Evolutionary conservation across 352 stramenopile genomes (phyloP).

Genomic region (Phytophthora cactorum): DNA sequence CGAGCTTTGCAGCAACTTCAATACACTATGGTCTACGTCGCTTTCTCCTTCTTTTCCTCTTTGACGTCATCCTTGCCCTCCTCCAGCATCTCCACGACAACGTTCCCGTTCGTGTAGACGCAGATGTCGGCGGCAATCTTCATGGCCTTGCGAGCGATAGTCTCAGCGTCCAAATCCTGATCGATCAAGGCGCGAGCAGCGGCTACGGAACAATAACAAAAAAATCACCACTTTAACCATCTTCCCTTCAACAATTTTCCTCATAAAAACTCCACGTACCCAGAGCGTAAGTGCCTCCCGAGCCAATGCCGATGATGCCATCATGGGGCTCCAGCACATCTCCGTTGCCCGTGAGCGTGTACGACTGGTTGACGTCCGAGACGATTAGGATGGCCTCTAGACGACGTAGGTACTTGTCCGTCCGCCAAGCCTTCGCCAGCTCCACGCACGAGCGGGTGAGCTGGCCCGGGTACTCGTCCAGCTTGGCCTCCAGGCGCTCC

Average conservation of each 20-base stretch:
- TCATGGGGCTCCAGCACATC: slow-evolving; percentile 98
- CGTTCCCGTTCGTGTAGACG: slow-evolving; percentile 99
- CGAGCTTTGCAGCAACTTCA: slow-evolving; percentile 2
- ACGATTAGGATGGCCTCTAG: slow-evolving; percentile 96
- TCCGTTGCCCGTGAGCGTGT: slow-evolving; percentile 98
- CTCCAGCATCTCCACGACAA: slow-evolving; percentile 93
- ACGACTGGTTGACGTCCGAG: slow-evolving; percentile 94
- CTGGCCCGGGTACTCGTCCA: slow-evolving; percentile 98
- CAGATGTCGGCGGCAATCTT: slow-evolving; percentile 98
- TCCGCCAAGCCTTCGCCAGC: slow-evolving; percentile 99
- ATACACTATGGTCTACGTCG: slow-evolving; percentile 8
- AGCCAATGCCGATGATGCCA: slow-evolving; percentile 96
- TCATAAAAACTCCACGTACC: slow-evolving; percentile 56
- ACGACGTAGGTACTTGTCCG: slow-evolving; percentile 97
- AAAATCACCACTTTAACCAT: slow-evolving; percentile 3
- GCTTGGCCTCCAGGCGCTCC: slow-evolving; percentile 97
- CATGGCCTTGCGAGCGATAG: slow-evolving; percentile 95
- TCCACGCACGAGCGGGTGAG: slow-evolving; percentile 97
- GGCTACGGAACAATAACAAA: slow-evolving; percentile 56
- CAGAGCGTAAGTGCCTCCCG: slow-evolving; percentile 93
- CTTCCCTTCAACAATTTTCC: not conserved
- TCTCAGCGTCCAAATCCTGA: slow-evolving; percentile 93
- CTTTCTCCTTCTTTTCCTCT: slow-evolving; percentile 48
- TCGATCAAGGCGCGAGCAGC: slow-evolving; percentile 96
- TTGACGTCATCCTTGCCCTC: slow-evolving; percentile 37